These are phyloP conservation scores for Glycine soja DNA, from an alignment of 306 rosid genomes.

Conservation along the genomic window DNA sequence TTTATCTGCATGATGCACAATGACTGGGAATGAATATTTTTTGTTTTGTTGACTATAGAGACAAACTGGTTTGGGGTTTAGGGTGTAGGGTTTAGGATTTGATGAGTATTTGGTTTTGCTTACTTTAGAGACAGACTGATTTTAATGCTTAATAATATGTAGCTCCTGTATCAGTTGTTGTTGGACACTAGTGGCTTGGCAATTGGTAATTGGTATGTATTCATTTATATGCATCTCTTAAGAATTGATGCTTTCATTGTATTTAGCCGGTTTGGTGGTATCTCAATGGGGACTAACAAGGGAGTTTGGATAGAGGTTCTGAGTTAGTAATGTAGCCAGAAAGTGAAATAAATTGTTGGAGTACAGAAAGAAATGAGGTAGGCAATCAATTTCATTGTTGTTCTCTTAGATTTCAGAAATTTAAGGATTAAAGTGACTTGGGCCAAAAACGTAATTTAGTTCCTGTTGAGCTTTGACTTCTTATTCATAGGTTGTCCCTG, in stretches of 20 bases:
- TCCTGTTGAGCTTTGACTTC: conserved; percentile 25
- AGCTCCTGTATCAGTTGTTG: conserved; percentile 11
- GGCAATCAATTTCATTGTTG: background rate
- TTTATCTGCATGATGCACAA: background rate
- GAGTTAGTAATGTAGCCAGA: background rate
- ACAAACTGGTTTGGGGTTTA: background rate
- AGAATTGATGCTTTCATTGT: conserved; percentile 7
- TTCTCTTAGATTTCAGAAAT: conserved; percentile 26
- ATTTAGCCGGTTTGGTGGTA: background rate
- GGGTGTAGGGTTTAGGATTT: too few species aligned
- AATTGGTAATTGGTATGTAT: background rate
- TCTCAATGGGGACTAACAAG: background rate
- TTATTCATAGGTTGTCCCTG: conserved; percentile 3
- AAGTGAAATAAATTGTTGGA: conserved; percentile 31
- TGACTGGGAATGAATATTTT: background rate
- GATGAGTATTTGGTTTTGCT: conserved; percentile 19
- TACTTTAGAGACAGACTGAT: background rate
- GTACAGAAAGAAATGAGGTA: conserved; percentile 18
- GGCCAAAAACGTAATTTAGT: background rate
- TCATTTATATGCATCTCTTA: conserved; percentile 18
- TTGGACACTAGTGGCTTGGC: background rate
- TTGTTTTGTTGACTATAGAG: conserved; percentile 20
- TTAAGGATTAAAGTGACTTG: background rate
- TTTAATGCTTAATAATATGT: background rate
- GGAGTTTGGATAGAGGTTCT: conserved; percentile 31